phyloP scores from a whole-genome alignment of 2,329 filamentous ascomycete species.

The Botrytis pseudocinerea region DNA sequence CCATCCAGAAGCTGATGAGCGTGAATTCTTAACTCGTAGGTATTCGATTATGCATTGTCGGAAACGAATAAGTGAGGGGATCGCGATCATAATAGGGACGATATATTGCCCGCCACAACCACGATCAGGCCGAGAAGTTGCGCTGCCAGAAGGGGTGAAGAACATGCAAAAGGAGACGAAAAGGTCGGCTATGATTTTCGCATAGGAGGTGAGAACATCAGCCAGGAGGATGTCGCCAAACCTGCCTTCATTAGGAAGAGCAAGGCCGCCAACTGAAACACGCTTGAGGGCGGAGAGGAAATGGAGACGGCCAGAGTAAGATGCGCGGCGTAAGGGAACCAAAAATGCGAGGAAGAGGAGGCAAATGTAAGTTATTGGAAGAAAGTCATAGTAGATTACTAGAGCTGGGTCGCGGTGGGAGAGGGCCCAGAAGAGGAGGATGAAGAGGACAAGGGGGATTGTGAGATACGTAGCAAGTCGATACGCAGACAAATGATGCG shows the following conservation, averaged over 20 bases:
- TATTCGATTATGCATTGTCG: conserved; percentile 93
- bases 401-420: conserved; percentile 69
- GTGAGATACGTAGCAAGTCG: conserved; percentile 79
- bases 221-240: conserved; percentile 93
- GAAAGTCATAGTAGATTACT: conserved; percentile 77
- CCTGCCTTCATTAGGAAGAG: conserved; percentile 83
- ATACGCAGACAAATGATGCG: conserved; percentile 82
- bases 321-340: conserved; percentile 68
- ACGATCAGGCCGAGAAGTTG: conserved; percentile 79
- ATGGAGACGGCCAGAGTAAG: conserved; percentile 69
- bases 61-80: conserved; percentile 83
- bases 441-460: conserved; percentile 66
- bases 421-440: conserved; percentile 80
- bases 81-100: conserved; percentile 79
- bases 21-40: conserved; percentile 62
- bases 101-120: conserved; percentile 76
- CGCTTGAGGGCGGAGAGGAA: conserved; percentile 76
- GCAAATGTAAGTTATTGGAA: conserved; percentile 81
- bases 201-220: conserved; percentile 92
- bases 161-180: conserved; percentile 94
- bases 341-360: conserved; percentile 71
- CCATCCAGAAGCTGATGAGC: conserved; percentile 55
- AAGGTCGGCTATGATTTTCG: conserved; percentile 86
- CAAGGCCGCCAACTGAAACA: conserved; percentile 81
- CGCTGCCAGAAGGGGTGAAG: conserved; percentile 66